Base-by-base conservation (phyloP, 768 basidiomycete species). In the Panellus pusillus region DNA sequence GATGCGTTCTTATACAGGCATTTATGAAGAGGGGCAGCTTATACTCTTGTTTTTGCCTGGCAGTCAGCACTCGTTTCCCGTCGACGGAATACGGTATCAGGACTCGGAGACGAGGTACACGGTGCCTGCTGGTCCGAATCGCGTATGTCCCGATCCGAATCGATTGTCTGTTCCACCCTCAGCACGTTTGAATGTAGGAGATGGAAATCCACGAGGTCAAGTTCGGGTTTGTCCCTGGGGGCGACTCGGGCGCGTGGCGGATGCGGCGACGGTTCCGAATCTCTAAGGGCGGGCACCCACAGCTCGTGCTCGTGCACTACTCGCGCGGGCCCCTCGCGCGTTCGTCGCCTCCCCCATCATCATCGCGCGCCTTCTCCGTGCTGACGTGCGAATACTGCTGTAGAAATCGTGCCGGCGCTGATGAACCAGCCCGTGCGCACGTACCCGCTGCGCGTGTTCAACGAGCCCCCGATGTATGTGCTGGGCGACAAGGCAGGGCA, bases 291-390 rank as follows among this genome's bases (percentile, higher is more conserved):
- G 88, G 89, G 0, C 82, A 89, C 61, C 79, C 84, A 0, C 80
- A 83, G 49, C 78, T 92, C n/a, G 75, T 85, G 15, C 80, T 93
- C 6, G 79, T 91, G 0, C 89, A 93, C 63, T 93, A 92, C 64
- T 75, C 81, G 28, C 81, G 87, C 61, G 87, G 86, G 5, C 83
- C 78, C 11, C 58, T 75, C 9, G 74, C 78, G 42, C 78, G 89
- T 91, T 67, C 69, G 88, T 79, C 62, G 48, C 20, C 52, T 39
- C 29, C 8, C 45, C 13, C 13, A 32, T 14, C 14, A 35, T 14
- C 50, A 40, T 51, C 36, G n/a, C 47, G 37, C 50, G 43, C 63
- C 54, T 27, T 44, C 49, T 43, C 18, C 40, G 38, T 31, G 14
- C 44, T 50, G 60, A 49, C 39, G 60, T 44, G 55, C 31, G n/a